Evolutionary conservation across 2,329 filamentous ascomycete species (phyloP), one percentile per base, ranked within the genome.

Genomic region (Pseudogymnoascus sp.): DNA sequence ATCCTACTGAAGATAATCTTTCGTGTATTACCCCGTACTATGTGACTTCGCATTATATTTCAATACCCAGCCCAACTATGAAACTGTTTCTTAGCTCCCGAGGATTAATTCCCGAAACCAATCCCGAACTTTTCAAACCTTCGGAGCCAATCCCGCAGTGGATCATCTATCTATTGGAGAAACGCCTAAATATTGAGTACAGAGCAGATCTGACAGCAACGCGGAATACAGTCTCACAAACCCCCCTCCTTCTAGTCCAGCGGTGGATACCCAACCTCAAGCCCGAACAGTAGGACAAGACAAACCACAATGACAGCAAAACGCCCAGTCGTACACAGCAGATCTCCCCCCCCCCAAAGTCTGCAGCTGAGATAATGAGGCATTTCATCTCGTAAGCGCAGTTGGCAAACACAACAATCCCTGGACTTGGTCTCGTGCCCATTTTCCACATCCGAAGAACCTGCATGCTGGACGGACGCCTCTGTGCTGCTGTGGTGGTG

Each of bases 321-420:
- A 14, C 0, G 7, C 18, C 18, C 9, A 14, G 21, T 8, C 25
- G 41, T 45, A 25, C 41, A 45, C 33, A n/a, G 35, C 11, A 12
- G 11, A 14, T 23, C 18, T 9, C 18, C 18, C 18, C 18, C 18
- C 28, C 11, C 18, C 18, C 11, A 43, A 45, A 14, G 18, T 25
- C 41, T 45, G 41, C 41, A 45, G 41, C 41, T 25, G 41, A 55
- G 25, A 55, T 55, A 55, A 55, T 33, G 49, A 55, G 49, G 49
- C 49, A 55, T 55, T 55, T 33, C n/a, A 33, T 55, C 49, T 33
- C 49, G 49, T 55, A 55, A 55, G 43, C 16, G 25, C 45, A 2
- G 25, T 33, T 55, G 25, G 25, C 12, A 43, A 18, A 4, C 7
- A 18, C 18, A 18, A 33, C 25, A 33, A 52, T 55, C 28, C 49